phyloP scores from a whole-genome alignment of 495 filamentous ascomycete species.

The Aspergillus funiculosus region DNA sequence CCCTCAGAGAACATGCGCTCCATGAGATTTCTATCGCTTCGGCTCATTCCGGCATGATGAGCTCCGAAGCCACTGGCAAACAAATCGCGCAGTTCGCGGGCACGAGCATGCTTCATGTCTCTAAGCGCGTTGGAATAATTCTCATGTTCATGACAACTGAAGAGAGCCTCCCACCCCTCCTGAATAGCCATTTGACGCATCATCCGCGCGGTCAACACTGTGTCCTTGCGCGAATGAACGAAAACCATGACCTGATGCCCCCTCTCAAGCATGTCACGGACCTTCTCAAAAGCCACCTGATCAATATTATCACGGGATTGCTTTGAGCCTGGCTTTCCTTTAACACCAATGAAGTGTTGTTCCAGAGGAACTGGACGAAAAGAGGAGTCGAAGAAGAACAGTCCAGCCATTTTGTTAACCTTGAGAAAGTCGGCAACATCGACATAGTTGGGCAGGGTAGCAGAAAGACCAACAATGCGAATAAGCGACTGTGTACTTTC shows the following conservation, averaged over 20 bases:
- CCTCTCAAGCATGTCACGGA: slow-evolving; percentile 79
- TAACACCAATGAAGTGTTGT: slow-evolving; percentile 95
- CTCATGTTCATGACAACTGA: slow-evolving; percentile 62
- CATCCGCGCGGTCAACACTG: slow-evolving; percentile 76
- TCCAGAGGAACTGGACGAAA: slow-evolving; percentile 95
- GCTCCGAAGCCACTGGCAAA: slow-evolving; percentile 86
- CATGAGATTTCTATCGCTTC: slow-evolving; percentile 88
- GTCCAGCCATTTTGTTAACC: slow-evolving; percentile 84
- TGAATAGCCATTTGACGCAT: slow-evolving; percentile 83
- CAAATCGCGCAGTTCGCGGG: slow-evolving; percentile 78
- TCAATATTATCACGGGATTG: slow-evolving; percentile 84
- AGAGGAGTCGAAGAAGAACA: slow-evolving; percentile 96
- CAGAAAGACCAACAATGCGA: slow-evolving; percentile 88
- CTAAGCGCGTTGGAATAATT: slow-evolving; percentile 65
- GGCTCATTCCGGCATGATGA: slow-evolving; percentile 92
- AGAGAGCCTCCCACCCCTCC: slow-evolving; percentile 66
- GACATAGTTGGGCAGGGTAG: slow-evolving; percentile 90
- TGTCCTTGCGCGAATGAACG: slow-evolving; percentile 94
- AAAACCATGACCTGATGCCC: slow-evolving; percentile 99
- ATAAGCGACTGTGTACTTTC: slow-evolving; percentile 98
- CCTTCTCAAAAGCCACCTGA: slow-evolving; percentile 80
- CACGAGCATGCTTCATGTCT: slow-evolving; percentile 78
- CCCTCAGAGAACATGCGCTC: slow-evolving; percentile 86
- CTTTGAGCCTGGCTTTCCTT: slow-evolving; percentile 77
- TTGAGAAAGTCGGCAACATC: slow-evolving; percentile 96